A percentile compares a stretch with the other conserved stretches of the same genome.
Conservation (phyloP, 2,329 filamentous ascomycete genomes). For the Phyllosticta citribraziliensis region DNA sequence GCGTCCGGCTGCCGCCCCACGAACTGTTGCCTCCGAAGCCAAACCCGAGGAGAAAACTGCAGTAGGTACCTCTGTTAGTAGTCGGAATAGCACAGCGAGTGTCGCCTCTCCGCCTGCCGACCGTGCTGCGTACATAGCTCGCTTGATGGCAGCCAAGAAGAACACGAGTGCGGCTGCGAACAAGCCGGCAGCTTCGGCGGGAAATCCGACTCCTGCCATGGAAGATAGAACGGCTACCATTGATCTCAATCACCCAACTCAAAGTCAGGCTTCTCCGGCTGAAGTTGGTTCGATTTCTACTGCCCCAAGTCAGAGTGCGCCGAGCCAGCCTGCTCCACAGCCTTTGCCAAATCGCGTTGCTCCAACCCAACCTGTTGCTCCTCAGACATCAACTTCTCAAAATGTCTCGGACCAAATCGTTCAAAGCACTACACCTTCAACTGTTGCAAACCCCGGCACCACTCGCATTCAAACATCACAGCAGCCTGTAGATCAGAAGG, state of each 20-base stretch:
- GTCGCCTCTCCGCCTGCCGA: slow-evolving; percentile 38
- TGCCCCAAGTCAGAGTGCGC: not conserved
- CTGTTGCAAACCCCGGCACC: not conserved
- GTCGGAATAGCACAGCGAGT: not conserved
- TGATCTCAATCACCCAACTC: not conserved
- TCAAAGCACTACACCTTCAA: not conserved
- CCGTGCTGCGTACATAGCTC: slow-evolving; percentile 67
- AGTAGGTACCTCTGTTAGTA: slow-evolving; percentile 1
- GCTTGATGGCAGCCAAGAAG: slow-evolving; percentile 62
- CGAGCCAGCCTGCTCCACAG: not conserved
- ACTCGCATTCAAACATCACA: not conserved
- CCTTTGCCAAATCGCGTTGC: not conserved
- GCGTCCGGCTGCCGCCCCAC: not conserved
- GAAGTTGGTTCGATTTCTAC: not conserved
- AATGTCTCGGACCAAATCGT: not conserved
- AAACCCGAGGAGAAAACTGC: slow-evolving; percentile 2
- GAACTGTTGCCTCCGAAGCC: not conserved
- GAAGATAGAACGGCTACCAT: not conserved
- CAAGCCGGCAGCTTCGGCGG: not conserved
- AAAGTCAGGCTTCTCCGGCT: not conserved
- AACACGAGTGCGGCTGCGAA: slow-evolving; percentile 31
- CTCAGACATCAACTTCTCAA: not conserved
- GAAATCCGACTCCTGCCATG: not conserved
- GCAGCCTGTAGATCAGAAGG: not conserved
- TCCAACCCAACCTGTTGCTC: not conserved